Evolutionary conservation across 805 yeast species (phyloP), one percentile per base, ranked within the genome.

Genomic region (Candida cerambycidarum): DNA sequence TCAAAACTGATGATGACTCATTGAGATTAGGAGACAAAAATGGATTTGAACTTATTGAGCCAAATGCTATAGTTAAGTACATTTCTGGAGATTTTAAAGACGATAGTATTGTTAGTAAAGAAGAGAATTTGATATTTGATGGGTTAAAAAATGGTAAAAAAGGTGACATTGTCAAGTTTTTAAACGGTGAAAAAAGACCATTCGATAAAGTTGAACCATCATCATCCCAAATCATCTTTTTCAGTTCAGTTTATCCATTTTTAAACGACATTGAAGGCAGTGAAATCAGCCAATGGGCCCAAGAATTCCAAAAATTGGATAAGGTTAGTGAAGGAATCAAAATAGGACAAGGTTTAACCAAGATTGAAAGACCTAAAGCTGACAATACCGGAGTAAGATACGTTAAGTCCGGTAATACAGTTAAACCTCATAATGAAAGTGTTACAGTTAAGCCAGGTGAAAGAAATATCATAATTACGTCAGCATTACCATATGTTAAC

Each of bases 401-500:
- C 33, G 53, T 69, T 38, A 51, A 50, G 38, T 23, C 52, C 3
- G 72, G 72, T 2, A 58, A 56, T 46, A 47, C 61, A 13, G 71
- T 69, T 5, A 58, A 60, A 43, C 42, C 53, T n/a, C 58, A 56
- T 31, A 57, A 33, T 9, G 63, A 53, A n/a, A 50, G 57, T 38
- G 62, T 67, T 38, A 38, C 55, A 39, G 99, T 98, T 44, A 79
- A 78, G 53, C 71, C 76, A 17, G 78, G 76, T 43, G 85, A 85
- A 67, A 78, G 85, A 58, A 93, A 93, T 66, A 79, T 92, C 43
- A 71, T 93, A 54, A 83, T 93, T 59, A 92, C 98, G 1, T 90
- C 98, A 18, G 98, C 99, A 25, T 78, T 93, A 57, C 99, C 99
- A 9, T 93, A 93, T 56, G 99, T 93, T 42, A 93, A 93, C 70